Evolutionary conservation across 805 yeast species (phyloP).

Genomic region (Candida boleticola): DNA sequence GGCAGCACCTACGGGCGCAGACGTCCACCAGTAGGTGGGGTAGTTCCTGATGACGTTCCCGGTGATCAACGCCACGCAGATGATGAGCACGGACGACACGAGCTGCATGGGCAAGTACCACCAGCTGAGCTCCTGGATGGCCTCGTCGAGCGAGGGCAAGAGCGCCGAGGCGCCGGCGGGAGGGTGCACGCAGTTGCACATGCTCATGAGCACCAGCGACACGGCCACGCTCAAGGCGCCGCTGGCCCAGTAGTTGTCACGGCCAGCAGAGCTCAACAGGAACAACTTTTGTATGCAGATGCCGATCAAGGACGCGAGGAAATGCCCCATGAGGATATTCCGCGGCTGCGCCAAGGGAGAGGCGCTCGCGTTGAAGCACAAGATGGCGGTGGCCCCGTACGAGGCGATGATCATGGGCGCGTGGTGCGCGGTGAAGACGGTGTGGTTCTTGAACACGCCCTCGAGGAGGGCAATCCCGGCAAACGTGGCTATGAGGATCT

Average conservation of each 20-base stretch:
- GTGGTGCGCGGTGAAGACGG: conserved; percentile 38
- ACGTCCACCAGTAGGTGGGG: conserved; percentile 63
- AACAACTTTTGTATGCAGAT: conserved; percentile 55
- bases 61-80: conserved; percentile 49
- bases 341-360: conserved; percentile 68
- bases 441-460: conserved; percentile 42
- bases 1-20: conserved; percentile 18
- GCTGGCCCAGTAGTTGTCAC: conserved; percentile 50
- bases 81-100: conserved; percentile 46
- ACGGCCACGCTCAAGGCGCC: conserved; percentile 59
- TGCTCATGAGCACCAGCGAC: conserved; percentile 51
- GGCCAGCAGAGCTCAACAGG: conserved; percentile 40
- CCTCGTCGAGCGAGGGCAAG: conserved; percentile 49
- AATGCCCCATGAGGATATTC: conserved; percentile 55
- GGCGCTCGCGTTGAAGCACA: conserved; percentile 52
- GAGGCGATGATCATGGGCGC: conserved; percentile 53
- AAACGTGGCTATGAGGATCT: conserved; percentile 44
- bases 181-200: conserved; percentile 61
- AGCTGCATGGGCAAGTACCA: conserved; percentile 59
- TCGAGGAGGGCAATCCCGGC: conserved; percentile 45
- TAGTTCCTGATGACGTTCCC: conserved; percentile 54
- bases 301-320: conserved; percentile 52
- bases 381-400: conserved; percentile 63
- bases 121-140: conserved; percentile 56
- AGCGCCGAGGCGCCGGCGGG: conserved; percentile 73